Percentiles rank a stretch among this genome's conserved stretches.
These are phyloP conservation scores for Apiotrichum akiyoshidainum DNA, from an alignment of 1,284 basidiomycete genomes.

Conservation along the genomic window DNA sequence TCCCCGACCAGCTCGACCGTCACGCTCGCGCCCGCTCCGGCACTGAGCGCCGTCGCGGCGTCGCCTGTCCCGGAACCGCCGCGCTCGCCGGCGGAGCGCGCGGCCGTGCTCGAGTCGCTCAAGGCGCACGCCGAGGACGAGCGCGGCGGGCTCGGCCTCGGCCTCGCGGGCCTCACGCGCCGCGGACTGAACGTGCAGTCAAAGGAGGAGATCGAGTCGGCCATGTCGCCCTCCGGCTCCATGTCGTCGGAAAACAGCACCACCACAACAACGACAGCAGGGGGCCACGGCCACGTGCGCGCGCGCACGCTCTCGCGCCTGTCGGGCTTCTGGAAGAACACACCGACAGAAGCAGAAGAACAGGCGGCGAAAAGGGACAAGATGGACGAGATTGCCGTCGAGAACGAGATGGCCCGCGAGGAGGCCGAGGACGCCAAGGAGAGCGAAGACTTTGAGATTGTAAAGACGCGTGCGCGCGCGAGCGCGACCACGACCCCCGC, in stretches of 20 bases:
- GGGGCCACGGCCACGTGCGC: not conserved
- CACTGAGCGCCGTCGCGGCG: constrained; percentile 16
- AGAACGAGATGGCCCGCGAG: constrained; percentile 38
- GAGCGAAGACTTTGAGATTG: constrained; percentile 26
- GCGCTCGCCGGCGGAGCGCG: not conserved
- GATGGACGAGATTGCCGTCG: constrained; percentile 40
- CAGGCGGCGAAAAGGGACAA: constrained; percentile 22
- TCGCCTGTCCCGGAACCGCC: constrained; percentile 16
- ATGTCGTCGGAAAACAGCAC: not conserved
- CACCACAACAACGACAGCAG: not conserved
- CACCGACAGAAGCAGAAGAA: not conserved
- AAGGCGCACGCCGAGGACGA: constrained; percentile 28
- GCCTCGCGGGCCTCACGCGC: constrained; percentile 32
- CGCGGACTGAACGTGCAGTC: constrained; percentile 30
- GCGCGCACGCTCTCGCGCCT: constrained; percentile 1
- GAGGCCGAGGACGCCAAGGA: constrained; percentile 27
- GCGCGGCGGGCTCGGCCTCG: constrained; percentile 25
- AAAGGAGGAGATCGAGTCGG: constrained; percentile 26
- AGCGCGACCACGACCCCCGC: not conserved
- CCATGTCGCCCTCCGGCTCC: not conserved
- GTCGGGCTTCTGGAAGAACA: constrained; percentile 7
- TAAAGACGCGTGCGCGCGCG: constrained; percentile 18
- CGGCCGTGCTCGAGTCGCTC: constrained; percentile 32
- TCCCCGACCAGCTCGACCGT: constrained; percentile 29
- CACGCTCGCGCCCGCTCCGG: not conserved